Evolutionary conservation across 192 early-diverging fungal genomes (phyloP).

Genomic region (Mortierella alpina): DNA sequence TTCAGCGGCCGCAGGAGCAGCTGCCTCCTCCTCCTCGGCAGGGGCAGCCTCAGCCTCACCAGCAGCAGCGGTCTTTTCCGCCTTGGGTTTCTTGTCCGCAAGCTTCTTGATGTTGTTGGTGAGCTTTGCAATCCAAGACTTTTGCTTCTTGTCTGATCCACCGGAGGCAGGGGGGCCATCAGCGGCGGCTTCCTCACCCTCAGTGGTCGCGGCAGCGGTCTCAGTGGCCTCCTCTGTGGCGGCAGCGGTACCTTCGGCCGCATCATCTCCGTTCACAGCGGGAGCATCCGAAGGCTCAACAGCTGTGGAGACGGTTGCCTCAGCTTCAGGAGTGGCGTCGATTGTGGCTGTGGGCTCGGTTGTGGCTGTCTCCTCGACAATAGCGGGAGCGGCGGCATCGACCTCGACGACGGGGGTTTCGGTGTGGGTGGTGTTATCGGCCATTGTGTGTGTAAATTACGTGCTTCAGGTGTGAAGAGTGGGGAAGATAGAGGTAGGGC

Average conservation of each 20-base stretch:
- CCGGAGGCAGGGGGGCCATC: constrained; percentile 10
- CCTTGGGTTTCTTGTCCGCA: constrained; percentile 47
- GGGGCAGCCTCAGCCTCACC: neutral
- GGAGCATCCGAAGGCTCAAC: constrained; percentile 43
- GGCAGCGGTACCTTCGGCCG: neutral
- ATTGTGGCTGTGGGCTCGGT: neutral
- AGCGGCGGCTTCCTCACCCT: neutral
- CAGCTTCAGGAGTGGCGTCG: constrained; percentile 12
- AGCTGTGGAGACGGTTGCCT: constrained; percentile 37
- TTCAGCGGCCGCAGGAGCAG: neutral
- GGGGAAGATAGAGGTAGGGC: neutral
- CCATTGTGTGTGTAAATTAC: constrained; percentile 16
- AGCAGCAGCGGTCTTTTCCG: constrained; percentile 31
- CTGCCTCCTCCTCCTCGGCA: neutral
- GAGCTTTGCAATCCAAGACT: constrained; percentile 48
- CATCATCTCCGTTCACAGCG: constrained; percentile 29
- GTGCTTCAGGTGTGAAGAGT: neutral
- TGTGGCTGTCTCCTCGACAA: neutral
- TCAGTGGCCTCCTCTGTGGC: constrained; percentile 1
- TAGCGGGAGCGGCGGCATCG: constrained; percentile 1
- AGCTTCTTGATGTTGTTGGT: constrained; percentile 47
- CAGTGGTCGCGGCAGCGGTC: constrained; percentile 1
- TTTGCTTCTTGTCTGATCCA: constrained; percentile 39
- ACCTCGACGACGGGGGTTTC: neutral
- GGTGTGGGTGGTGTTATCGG: constrained; percentile 18